Percentiles rank a stretch among this genome's conserved stretches.
phyloP scores from a whole-genome alignment of 805 yeast genomes.

The Candida stauntonica region DNA sequence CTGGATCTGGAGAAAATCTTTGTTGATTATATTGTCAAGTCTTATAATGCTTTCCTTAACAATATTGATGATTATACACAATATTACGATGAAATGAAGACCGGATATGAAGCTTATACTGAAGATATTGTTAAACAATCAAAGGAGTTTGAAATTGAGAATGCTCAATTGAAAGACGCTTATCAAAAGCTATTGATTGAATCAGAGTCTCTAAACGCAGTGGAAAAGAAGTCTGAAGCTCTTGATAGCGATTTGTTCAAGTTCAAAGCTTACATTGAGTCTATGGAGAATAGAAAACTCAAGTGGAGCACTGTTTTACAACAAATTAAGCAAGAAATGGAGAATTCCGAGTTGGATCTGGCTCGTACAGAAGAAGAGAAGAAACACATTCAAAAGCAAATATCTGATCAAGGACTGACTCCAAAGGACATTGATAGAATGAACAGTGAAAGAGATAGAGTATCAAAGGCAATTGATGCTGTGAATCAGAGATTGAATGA shows the following conservation, averaged over 20 bases:
- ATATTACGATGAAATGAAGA: conserved; percentile 50
- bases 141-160: conserved; percentile 36
- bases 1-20: conserved; percentile 41
- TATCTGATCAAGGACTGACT: conserved; percentile 54
- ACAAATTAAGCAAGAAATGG: conserved; percentile 54
- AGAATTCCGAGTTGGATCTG: conserved; percentile 39
- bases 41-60: conserved; percentile 63
- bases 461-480: conserved; percentile 50
- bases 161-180: conserved; percentile 35
- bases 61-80: conserved; percentile 59
- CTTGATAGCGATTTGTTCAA: conserved; percentile 66
- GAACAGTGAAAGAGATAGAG: conserved; percentile 55
- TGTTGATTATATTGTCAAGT: conserved; percentile 56
- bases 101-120: conserved; percentile 49
- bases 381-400: conserved; percentile 36
- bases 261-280: conserved; percentile 66
- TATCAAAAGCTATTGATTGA: conserved; percentile 41
- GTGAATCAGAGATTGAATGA: conserved; percentile 42
- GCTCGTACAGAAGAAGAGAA: conserved; percentile 38
- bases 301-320: conserved; percentile 60
- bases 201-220: conserved; percentile 43
- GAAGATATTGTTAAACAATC: conserved; percentile 46
- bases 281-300: conserved; percentile 57
- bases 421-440: conserved; percentile 59
- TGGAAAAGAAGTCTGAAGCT: conserved; percentile 55